Evolutionary conservation across 768 basidiomycete species (phyloP).

Genomic region (Kwoniella heveanensis): DNA sequence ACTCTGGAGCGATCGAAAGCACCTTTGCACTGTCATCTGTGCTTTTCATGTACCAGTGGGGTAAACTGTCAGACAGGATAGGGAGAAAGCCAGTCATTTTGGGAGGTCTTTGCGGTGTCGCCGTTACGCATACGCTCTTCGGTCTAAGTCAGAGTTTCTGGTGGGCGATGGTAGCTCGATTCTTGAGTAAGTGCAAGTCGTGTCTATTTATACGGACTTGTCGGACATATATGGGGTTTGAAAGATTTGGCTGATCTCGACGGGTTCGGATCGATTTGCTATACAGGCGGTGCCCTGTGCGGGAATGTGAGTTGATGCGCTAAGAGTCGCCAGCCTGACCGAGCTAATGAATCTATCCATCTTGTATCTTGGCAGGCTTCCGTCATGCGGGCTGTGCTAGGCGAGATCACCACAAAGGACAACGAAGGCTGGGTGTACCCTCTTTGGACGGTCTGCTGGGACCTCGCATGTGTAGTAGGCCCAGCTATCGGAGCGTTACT

Average conservation of each 20-base stretch:
- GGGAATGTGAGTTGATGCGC: conserved; percentile 1
- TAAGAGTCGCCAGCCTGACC: too few species aligned
- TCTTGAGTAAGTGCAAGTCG: conserved; percentile 24
- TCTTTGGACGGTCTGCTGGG: conserved; percentile 33
- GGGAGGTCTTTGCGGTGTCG: conserved; percentile 24
- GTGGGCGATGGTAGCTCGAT: conserved; percentile 28
- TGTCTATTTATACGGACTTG: too few species aligned
- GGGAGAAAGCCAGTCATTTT: conserved; percentile 36
- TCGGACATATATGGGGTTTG: too few species aligned
- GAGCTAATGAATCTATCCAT: too few species aligned
- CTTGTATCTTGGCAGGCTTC: too few species aligned
- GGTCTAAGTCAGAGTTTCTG: conserved; percentile 31
- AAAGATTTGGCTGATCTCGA: too few species aligned
- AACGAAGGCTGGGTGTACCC: conserved; percentile 35
- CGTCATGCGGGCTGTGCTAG: conserved; percentile 31
- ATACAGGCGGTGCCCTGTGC: background rate
- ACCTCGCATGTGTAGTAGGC: conserved; percentile 28
- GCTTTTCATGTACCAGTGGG: conserved; percentile 36
- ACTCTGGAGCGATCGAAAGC: conserved; percentile 33
- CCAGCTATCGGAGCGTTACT: conserved; percentile 27
- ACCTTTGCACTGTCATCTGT: conserved; percentile 22
- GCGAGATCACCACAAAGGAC: conserved; percentile 32
- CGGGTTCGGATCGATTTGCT: too few species aligned
- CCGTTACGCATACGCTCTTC: conserved; percentile 20
- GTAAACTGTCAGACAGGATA: conserved; percentile 30